phyloP scores from a whole-genome alignment of 768 basidiomycete species.

The Scleroderma bovista region DNA sequence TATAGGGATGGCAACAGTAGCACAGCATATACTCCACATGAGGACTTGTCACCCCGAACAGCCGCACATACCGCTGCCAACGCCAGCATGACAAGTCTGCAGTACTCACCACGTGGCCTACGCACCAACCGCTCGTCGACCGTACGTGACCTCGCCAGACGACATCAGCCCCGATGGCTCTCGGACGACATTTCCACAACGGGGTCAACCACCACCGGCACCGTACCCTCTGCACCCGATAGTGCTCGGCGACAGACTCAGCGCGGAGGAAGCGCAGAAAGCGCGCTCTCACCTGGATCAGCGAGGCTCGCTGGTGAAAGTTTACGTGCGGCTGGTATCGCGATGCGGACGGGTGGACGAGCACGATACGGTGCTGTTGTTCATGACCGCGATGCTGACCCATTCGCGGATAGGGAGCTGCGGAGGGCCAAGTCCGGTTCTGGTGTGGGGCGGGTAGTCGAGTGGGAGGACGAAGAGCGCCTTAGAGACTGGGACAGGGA shows the following conservation, averaged over 20 bases:
- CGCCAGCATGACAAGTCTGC: constrained; percentile 13
- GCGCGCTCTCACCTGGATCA: constrained; percentile 41
- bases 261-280: constrained; percentile 69
- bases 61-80: constrained; percentile 18
- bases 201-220: neutral
- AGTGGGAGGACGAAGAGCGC: constrained; percentile 21
- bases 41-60: constrained; percentile 19
- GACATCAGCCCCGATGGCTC: constrained; percentile 49
- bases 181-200: constrained; percentile 41
- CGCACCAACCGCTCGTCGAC: constrained; percentile 38
- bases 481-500: constrained; percentile 5
- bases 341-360: constrained; percentile 27
- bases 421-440: constrained; percentile 11
- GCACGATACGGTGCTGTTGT: neutral
- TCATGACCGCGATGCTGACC: neutral
- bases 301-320: constrained; percentile 62
- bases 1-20: constrained; percentile 17
- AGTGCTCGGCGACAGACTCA: constrained; percentile 49
- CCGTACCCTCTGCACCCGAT: constrained; percentile 8
- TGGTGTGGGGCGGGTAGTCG: constrained; percentile 8
- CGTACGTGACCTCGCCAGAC: constrained; percentile 42
- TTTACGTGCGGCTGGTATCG: constrained; percentile 65
- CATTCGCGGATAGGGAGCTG: constrained; percentile 6
- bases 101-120: constrained; percentile 25
- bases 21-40: constrained; percentile 8